phyloP scores from a whole-genome alignment of 768 basidiomycete species.

The Tulasnella sp. region DNA sequence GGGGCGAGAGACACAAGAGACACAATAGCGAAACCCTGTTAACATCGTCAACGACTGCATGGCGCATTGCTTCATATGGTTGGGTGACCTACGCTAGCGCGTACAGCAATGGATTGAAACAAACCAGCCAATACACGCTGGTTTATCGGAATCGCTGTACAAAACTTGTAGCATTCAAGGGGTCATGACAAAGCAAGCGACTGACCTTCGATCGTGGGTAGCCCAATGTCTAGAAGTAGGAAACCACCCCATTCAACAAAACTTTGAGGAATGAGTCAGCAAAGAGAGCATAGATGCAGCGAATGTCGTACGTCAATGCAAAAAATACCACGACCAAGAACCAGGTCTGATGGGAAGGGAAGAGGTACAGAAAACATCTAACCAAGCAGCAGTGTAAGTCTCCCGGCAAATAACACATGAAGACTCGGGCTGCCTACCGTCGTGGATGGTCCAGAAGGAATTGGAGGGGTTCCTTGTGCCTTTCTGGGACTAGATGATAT shows the following conservation, averaged over 20 bases:
- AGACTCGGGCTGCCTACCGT: slow-evolving; percentile 26
- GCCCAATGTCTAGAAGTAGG: slow-evolving; percentile 78
- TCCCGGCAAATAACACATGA: no score
- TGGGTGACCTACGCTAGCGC: slow-evolving; percentile 40
- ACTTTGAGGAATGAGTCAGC: neutral
- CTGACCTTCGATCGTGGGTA: slow-evolving; percentile 39
- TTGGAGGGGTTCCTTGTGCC: slow-evolving; percentile 41
- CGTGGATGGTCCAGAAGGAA: slow-evolving; percentile 94
- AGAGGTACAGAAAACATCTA: slow-evolving; percentile 72
- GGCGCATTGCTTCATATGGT: neutral
- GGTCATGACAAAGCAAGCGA: neutral
- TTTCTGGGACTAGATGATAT: slow-evolving; percentile 53
- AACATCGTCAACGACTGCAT: no score
- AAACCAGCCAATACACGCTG: slow-evolving; percentile 60
- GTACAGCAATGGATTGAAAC: slow-evolving; percentile 51
- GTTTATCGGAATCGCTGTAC: slow-evolving; percentile 48
- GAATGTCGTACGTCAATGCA: slow-evolving; percentile 36
- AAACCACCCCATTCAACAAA: slow-evolving; percentile 72
- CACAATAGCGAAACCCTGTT: slow-evolving; percentile 63
- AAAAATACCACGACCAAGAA: slow-evolving; percentile 62
- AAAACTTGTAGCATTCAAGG: neutral
- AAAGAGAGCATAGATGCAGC: neutral
- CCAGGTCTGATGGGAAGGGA: slow-evolving; percentile 91
- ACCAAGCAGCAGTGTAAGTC: neutral
- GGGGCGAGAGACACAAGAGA: slow-evolving; percentile 63